A percentile compares a stretch with the other conserved stretches of the same genome.
Conservation (phyloP, 2,329 filamentous ascomycete genomes). For the Teratosphaeria nubilosa region DNA sequence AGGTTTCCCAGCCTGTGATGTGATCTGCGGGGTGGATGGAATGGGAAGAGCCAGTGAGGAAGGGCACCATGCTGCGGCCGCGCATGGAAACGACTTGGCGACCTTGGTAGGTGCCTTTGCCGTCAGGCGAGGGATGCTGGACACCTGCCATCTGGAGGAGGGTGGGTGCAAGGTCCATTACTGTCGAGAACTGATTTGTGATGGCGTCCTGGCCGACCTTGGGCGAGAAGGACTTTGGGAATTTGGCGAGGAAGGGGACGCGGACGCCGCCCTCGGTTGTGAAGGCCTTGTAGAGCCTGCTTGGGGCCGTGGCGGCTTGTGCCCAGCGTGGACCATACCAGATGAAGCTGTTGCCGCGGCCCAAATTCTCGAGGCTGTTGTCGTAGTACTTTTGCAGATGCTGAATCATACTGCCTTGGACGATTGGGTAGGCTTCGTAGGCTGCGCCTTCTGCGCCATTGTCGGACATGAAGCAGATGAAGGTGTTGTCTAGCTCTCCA, state of each 20-base stretch:
- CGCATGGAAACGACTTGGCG: conserved; percentile 43
- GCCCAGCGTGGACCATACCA: conserved; percentile 53
- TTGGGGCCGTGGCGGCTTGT: conserved; percentile 43
- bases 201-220: conserved; percentile 25
- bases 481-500: conserved; percentile 53
- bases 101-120: conserved; percentile 33
- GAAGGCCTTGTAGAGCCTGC: conserved; percentile 38
- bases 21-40: conserved; percentile 43
- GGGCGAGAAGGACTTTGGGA: conserved; percentile 13
- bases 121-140: conserved; percentile 41
- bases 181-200: conserved; percentile 41
- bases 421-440: conserved; percentile 49
- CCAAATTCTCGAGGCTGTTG: conserved; percentile 49
- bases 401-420: conserved; percentile 44
- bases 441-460: conserved; percentile 52
- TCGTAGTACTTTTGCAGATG: conserved; percentile 49
- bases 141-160: conserved; percentile 40
- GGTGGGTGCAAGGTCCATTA: conserved; percentile 34
- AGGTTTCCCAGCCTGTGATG: conserved; percentile 49
- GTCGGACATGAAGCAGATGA: conserved; percentile 54
- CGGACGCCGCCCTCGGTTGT: conserved; percentile 42
- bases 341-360: conserved; percentile 47
- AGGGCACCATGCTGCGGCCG: conserved; percentile 38
- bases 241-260: conserved; percentile 41
- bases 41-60: conserved; percentile 26